Base-by-base conservation (phyloP, 495 filamentous ascomycete genomes). In the Rhypophila decipiens region DNA sequence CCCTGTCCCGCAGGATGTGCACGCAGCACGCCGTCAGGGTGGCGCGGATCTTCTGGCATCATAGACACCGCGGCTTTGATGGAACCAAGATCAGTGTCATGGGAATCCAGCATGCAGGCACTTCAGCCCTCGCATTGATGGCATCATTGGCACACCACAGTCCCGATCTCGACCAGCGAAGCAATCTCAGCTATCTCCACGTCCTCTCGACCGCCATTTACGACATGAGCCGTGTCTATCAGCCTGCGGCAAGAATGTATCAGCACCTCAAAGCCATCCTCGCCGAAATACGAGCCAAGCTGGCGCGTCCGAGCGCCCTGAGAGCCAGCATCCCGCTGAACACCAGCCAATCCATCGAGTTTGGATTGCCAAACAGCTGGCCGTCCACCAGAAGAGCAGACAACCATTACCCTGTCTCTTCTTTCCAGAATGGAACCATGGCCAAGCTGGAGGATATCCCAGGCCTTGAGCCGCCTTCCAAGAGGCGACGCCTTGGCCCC, bases 11-110 rank as follows among this genome's bases (percentile, higher is more conserved):
- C 13, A 65, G 64, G 31, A 71, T 73, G 40, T 79, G 73, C 56
- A 79, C 72, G 0, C 71, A 75, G 45, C 72, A 75, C 40, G 73
- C 75, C 9, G 71, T 77, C 44, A 53, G 69, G 5, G 59, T 77
- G 4, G 67, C 72, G 0, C 60, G 70, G 7, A 75, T 77, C 45
- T 71, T 79, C 47, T 74, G 68, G 68, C 70, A 74, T 23, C 72
- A 74, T 47, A 65, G 70, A 11, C 65, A 73, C 53, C 66, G 73
- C 9, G n/a, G n/a, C n/a, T 77, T 73, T 41, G 71, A 77, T 39
- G 66, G 69, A 15, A 57, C 60, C 29, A 66, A 68, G 45, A 73
- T 73, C 19, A 65, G 64, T 43, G 52, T 70, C 33, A 65, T 65
- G 7, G 70, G 64, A 3, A 58, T 75, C 35, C 75, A 79, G 48